Percentiles rank a stretch among this genome's conserved stretches.
Conservation (phyloP, 2,329 filamentous ascomycete genomes). For the Aureobasidium sp. region DNA sequence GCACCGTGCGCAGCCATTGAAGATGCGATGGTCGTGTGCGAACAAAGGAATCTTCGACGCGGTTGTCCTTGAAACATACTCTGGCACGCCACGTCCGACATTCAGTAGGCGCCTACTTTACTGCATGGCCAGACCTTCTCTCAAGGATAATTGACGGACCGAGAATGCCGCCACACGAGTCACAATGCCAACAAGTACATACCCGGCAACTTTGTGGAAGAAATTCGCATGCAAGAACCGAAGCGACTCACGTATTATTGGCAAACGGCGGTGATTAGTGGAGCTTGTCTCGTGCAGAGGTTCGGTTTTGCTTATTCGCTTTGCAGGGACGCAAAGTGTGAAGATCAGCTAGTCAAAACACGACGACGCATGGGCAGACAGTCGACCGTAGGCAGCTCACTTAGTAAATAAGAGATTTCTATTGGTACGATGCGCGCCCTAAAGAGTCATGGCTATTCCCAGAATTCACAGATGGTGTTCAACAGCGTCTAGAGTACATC, state of each 20-base stretch:
- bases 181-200: too few species aligned
- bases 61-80: background rate
- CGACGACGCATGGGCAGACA: background rate
- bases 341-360: constrained; percentile 5
- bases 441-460: constrained; percentile 6
- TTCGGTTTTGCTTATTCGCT: constrained; percentile 5
- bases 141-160: too few species aligned
- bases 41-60: background rate
- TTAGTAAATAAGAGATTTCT: background rate
- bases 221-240: background rate
- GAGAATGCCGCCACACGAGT: too few species aligned
- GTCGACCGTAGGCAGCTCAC: background rate
- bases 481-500: background rate
- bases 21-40: constrained; percentile 10
- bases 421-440: background rate
- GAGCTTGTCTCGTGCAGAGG: constrained; percentile 11
- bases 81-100: background rate
- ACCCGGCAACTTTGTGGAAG: too few species aligned
- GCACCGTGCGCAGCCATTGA: background rate
- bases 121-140: background rate
- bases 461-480: background rate
- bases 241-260: constrained; percentile 1
- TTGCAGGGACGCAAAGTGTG: constrained; percentile 3
- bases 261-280: constrained; percentile 6
- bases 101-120: background rate